Conservation (phyloP, 306 rosid species). For the Mimosa pudica region DNA sequence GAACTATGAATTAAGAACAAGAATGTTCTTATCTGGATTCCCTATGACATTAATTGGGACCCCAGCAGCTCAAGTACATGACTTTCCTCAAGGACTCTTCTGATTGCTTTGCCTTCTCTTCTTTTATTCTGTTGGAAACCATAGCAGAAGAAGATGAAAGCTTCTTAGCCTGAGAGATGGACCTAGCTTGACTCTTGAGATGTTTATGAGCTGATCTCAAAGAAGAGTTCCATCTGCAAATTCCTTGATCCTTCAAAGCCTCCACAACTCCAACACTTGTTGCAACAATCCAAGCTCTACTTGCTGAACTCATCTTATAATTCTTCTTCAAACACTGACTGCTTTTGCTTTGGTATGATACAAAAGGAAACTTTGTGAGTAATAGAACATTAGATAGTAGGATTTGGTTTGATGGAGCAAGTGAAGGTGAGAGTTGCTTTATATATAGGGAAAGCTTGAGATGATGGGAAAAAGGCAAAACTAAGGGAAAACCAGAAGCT, state of each 20-base stretch:
- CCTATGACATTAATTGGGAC: background rate
- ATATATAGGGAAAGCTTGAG: conserved; percentile 4
- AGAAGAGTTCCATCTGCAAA: conserved; percentile 53
- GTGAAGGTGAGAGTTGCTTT: background rate
- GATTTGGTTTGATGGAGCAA: conserved; percentile 2
- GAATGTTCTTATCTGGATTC: background rate
- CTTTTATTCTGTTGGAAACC: background rate
- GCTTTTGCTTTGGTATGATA: background rate
- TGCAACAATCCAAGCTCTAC: conserved; percentile 40
- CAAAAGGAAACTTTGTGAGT: background rate
- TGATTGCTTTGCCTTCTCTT: background rate
- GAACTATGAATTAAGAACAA: background rate
- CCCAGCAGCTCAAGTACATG: conserved; percentile 1
- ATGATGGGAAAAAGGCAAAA: background rate
- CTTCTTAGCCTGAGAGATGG: conserved; percentile 41
- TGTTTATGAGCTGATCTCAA: conserved; percentile 43
- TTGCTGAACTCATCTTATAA: conserved; percentile 31
- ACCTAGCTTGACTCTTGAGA: conserved; percentile 35
- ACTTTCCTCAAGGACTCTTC: background rate
- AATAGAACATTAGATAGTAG: background rate
- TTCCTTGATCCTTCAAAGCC: conserved; percentile 52
- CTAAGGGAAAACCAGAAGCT: conserved; percentile 10
- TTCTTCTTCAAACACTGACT: background rate
- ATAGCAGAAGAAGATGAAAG: conserved; percentile 25
- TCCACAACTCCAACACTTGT: conserved; percentile 40